Evolutionary conservation across 768 basidiomycete species (phyloP).

Genomic region (Kwoniella sp.): DNA sequence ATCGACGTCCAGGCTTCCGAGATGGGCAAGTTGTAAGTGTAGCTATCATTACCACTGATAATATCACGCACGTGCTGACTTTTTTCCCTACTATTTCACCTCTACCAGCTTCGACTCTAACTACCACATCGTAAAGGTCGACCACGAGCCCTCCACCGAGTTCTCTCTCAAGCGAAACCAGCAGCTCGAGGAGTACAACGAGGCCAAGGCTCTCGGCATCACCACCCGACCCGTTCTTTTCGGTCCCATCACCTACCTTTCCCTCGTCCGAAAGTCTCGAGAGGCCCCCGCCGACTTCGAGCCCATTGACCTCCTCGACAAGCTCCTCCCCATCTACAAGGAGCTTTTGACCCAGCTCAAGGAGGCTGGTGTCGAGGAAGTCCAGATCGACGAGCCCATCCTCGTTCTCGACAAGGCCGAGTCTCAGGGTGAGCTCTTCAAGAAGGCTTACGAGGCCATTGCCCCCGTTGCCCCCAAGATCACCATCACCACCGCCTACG

Average conservation of each 20-base stretch:
- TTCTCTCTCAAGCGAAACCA: slow-evolving; percentile 98
- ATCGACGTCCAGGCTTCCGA: slow-evolving; percentile 97
- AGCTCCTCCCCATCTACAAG: slow-evolving; percentile 87
- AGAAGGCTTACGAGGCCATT: slow-evolving; percentile 77
- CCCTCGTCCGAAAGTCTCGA: slow-evolving; percentile 86
- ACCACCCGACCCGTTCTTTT: slow-evolving; percentile 91
- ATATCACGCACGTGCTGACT: slow-evolving; percentile 9
- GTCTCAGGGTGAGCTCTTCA: slow-evolving; percentile 75
- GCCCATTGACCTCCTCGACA: slow-evolving; percentile 84
- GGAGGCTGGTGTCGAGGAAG: slow-evolving; percentile 86
- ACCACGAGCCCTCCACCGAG: slow-evolving; percentile 82
- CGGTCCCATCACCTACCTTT: slow-evolving; percentile 92
- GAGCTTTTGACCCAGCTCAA: slow-evolving; percentile 87
- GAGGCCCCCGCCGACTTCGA: slow-evolving; percentile 80
- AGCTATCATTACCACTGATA: no score
- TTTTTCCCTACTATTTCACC: background rate
- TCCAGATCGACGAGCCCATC: slow-evolving; percentile 96
- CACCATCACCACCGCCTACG: slow-evolving; percentile 92
- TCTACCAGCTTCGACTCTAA: slow-evolving; percentile 87
- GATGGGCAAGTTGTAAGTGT: slow-evolving; percentile 98
- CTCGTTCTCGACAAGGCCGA: slow-evolving; percentile 87
- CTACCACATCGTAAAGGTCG: slow-evolving; percentile 98
- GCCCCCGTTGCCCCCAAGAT: slow-evolving; percentile 83
- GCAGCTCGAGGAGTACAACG: slow-evolving; percentile 87
- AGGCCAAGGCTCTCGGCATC: slow-evolving; percentile 87